Base-by-base conservation (phyloP, 495 filamentous ascomycete species). In the Neurospora tetrasperma region DNA sequence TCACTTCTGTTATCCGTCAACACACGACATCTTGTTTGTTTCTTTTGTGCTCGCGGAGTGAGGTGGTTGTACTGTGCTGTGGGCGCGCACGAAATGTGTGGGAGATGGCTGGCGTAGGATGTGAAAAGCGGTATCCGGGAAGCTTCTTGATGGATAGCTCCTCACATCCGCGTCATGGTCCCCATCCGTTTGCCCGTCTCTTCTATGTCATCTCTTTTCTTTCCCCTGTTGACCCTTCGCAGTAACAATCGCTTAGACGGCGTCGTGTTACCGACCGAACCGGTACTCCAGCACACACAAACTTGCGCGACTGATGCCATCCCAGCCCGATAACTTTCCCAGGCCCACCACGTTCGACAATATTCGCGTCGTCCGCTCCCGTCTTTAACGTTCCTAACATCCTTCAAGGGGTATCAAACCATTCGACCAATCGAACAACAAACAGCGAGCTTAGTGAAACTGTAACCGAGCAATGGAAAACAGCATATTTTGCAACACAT, bases 401-500 rank as follows among this genome's bases (percentile, higher is more conserved):
- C 3, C 38, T 46, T 9, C 35, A n/a, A 70, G 38, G 69, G 69
- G 38, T 42, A 42, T 70, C 68, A 35, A 40, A 12, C 41, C 43
- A n/a, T 5, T 31, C 23, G 23, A 44, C 23, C 14, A 18, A 35
- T 7, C 10, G 18, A 44, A 31, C 23, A 44, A 41, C 12, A 44
- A 41, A 71, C 42, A 38, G 54, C 7, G 16, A 8, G 8, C 10
- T 84, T 75, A 85, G 73, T 83, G 81, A 81, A 90, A 90, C 74
- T 85, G 83, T 74, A 90, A 77, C 73, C 88, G 83, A 35, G 89
- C 85, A 75, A 90, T 90, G 27, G 86, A 86, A 75, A 90, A 89
- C 27, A 90, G 70, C 89, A 90, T 90, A 74, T 89, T 90, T 80
- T 90, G 88, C 79, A 90, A 76, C 38, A 90, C 89, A 73, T 90